Conservation (phyloP, 768 basidiomycete species). For the Boletales sp. region DNA sequence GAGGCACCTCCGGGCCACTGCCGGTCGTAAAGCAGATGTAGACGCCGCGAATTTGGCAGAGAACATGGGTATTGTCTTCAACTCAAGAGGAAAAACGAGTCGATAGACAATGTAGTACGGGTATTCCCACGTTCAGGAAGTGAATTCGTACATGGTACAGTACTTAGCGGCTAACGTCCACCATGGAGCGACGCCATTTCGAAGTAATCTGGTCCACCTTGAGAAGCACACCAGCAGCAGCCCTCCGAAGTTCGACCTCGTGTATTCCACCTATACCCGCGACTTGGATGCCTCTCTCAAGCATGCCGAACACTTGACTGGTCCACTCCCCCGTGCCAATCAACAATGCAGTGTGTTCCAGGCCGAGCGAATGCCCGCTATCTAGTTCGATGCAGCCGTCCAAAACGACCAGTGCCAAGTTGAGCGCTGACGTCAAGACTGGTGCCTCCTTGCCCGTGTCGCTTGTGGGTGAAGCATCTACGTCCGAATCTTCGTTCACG, state of each 20-base stretch:
- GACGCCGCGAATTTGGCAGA: slow-evolving; percentile 10
- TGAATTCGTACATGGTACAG: neutral
- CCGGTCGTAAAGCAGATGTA: slow-evolving; percentile 15
- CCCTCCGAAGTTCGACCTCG: slow-evolving; percentile 59
- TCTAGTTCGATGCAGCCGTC: slow-evolving; percentile 77
- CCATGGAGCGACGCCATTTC: slow-evolving; percentile 66
- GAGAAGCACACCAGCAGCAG: slow-evolving; percentile 76
- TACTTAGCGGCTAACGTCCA: slow-evolving; percentile 36
- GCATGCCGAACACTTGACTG: slow-evolving; percentile 51
- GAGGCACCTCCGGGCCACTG: slow-evolving; percentile 24
- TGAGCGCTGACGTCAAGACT: slow-evolving; percentile 71
- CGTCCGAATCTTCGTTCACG: slow-evolving; percentile 33
- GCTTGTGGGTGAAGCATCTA: slow-evolving; percentile 15
- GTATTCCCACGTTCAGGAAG: slow-evolving; percentile 13
- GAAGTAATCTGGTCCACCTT: slow-evolving; percentile 72
- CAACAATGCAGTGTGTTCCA: slow-evolving; percentile 72
- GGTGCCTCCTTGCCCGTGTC: slow-evolving; percentile 57
- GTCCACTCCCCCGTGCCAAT: slow-evolving; percentile 83
- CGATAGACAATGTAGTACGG: neutral
- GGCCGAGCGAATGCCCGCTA: slow-evolving; percentile 64
- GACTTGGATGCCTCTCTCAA: slow-evolving; percentile 64
- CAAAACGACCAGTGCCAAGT: slow-evolving; percentile 72
- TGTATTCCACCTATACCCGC: slow-evolving; percentile 64
- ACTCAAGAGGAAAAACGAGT: neutral
- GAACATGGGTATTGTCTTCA: slow-evolving; percentile 19